These are phyloP conservation scores for Xylariaceae sp. DNA, from an alignment of 2,329 filamentous ascomycete species.

Conservation along the genomic window DNA sequence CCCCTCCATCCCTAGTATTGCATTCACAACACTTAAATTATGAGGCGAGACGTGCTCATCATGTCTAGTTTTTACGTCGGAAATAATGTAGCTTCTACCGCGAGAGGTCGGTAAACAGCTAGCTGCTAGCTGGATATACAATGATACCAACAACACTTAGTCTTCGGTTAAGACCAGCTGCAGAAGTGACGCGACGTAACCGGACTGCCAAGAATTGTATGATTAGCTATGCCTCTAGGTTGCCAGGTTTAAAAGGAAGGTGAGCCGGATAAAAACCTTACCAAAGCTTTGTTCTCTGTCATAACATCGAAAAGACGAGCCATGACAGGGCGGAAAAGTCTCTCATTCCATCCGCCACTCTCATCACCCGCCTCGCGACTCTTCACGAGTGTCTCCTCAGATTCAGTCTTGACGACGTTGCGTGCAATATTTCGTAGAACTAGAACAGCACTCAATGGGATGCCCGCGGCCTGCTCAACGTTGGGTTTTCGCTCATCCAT, in stretches of 20 bases:
- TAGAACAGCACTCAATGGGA: constrained; percentile 71
- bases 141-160: neutral
- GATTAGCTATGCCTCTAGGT: constrained; percentile 2
- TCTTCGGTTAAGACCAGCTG: constrained; percentile 22
- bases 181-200: constrained; percentile 22
- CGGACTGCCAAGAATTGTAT: constrained; percentile 7
- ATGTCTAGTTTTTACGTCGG: too few species aligned
- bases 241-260: neutral
- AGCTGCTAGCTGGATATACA: too few species aligned
- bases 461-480: constrained; percentile 61
- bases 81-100: too few species aligned
- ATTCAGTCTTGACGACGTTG: constrained; percentile 57
- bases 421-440: constrained; percentile 73
- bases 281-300: constrained; percentile 60
- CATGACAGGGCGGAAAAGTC: constrained; percentile 60
- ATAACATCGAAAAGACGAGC: constrained; percentile 63
- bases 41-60: too few species aligned
- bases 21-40: too few species aligned
- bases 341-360: constrained; percentile 58
- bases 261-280: constrained; percentile 32
- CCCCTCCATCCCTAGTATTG: too few species aligned
- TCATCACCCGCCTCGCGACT: constrained; percentile 42
- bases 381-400: constrained; percentile 50
- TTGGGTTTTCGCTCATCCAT: constrained; percentile 56
- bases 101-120: too few species aligned